Conservation (phyloP, 805 yeast species). For the Starmerella tilneyi region DNA sequence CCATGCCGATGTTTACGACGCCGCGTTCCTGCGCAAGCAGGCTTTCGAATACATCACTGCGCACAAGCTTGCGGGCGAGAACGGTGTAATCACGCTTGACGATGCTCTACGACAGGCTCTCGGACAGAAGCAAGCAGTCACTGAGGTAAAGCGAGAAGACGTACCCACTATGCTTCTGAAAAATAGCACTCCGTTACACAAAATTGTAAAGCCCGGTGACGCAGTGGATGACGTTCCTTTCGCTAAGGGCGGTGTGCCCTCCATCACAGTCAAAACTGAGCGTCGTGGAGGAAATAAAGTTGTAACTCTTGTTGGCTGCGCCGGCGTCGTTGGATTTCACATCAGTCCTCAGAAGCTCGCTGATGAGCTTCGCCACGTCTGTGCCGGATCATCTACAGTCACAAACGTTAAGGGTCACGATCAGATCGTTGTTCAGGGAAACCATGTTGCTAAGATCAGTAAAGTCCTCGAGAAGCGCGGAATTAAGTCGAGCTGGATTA, state of each 20-base stretch:
- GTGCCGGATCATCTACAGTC: conserved; percentile 77
- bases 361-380: conserved; percentile 57
- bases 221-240: conserved; percentile 32
- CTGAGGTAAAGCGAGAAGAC: conserved; percentile 32
- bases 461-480: conserved; percentile 35
- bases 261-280: conserved; percentile 56
- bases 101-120: conserved; percentile 41
- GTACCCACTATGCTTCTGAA: conserved; percentile 36
- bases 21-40: conserved; percentile 43
- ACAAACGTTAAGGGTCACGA: conserved; percentile 43
- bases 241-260: conserved; percentile 58
- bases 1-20: conserved; percentile 22
- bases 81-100: conserved; percentile 46
- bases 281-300: conserved; percentile 72
- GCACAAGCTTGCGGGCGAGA: conserved; percentile 42
- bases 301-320: conserved; percentile 49
- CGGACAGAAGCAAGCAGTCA: conserved; percentile 30
- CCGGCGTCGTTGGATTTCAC: conserved; percentile 56
- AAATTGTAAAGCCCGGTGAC: conserved; percentile 42
- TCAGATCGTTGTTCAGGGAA: conserved; percentile 85
- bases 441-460: conserved; percentile 52
- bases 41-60: conserved; percentile 47
- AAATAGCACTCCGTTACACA: conserved; percentile 38
- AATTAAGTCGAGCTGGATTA: conserved; percentile 53
- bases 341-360: conserved; percentile 58